Evolutionary conservation across 352 stramenopile genomes (phyloP), one percentile per base, ranked within the genome.

Genomic region (Phytophthora crassamura): DNA sequence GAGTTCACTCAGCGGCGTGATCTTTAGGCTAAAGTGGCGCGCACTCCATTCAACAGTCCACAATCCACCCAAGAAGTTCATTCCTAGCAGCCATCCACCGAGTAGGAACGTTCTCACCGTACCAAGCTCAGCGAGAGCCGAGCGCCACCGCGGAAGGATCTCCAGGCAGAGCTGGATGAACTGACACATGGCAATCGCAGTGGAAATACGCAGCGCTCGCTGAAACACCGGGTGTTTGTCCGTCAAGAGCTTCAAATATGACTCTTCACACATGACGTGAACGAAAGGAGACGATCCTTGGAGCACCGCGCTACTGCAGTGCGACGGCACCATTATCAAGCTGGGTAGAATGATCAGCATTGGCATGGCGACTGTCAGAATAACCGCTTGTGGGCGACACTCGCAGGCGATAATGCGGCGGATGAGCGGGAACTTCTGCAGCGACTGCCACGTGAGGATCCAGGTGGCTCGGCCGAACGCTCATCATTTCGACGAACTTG

Each of bases 371-470:
- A 88, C 79, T 2, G 86, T 87, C 38, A 93, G 59, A 52, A 95
- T 91, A 33, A 93, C 86, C 0, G 82, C 84, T 66, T 95, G 88
- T 2, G 88, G 88, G 4, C 77, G 74, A 36, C 81, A 91, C 64
- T 93, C 86, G 49, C 81, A 77, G 11, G 81, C 78, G 65, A 95
- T 93, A 35, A 94, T 92, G 34, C 88, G 82, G 7, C 88, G 86
- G 57, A 95, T 95, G 25, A 94, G 82, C 47, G 88, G 88, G 57
- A 95, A 95, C 52, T 95, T 93, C 53, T 91, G 68, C 30, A 88
- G 77, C 36, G 88, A 95, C 54, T 95, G 88, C 88, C 88, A 95
- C 55, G 84, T 94, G 51, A 95, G 77, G 64, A 95, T 95, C 88
- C 88, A 95, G 36, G 80, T 94, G 15, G 88, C 85, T 12, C 88